Evolutionary conservation across 164 flowering plant genomes (phyloP), one percentile per base, ranked within the genome.

Genomic region (Cinnamomum micranthum): DNA sequence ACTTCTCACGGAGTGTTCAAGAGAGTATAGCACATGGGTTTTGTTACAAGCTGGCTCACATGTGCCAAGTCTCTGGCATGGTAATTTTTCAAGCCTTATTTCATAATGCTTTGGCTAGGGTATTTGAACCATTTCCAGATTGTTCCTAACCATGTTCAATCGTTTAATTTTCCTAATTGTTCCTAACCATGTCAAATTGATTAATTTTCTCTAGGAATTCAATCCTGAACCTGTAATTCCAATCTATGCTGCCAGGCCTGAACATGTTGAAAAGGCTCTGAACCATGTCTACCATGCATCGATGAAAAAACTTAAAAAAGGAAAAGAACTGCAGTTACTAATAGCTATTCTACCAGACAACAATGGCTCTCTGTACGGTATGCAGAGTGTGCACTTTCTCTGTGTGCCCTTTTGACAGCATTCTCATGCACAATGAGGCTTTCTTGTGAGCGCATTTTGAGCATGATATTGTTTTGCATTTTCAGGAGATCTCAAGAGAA

Each of bases 41-140:
- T 74, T 91, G 94, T 77, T 82, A 77, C 75, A 92, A 91, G 81
- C 88, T 91, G 58, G 91, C 88, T 73, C 93, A 91, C 77, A 90
- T 90, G 96, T 91, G 96, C 81, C 91, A 86, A 86, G 87, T 90
- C 3, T 91, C 93, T 76, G 96, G 96, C 83, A 90, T 91, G 93
- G 93, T 90, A 85, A 13, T 23, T 76, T 60, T 67, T 59, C 64
- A 11, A 64, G 28, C 33, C 67, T n/a, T 23, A 20, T 15, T 28
- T 14, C 0, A 62, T 17, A 9, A 63, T 70, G 71, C 50, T 41
- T 63, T 23, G 22, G 47, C n/a, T 20, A 31, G 25, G 24, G 15
- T 22, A 35, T 28, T 31, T 15, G 12, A 15, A 2, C 28, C 47
- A 52, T 65, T 69, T 6, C 60, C 6, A 55, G 60, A 55, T 50